A percentile compares a stretch with the other conserved stretches of the same genome.
Conservation (phyloP, 2,329 filamentous ascomycete genomes). For the Alternaria rosae region DNA sequence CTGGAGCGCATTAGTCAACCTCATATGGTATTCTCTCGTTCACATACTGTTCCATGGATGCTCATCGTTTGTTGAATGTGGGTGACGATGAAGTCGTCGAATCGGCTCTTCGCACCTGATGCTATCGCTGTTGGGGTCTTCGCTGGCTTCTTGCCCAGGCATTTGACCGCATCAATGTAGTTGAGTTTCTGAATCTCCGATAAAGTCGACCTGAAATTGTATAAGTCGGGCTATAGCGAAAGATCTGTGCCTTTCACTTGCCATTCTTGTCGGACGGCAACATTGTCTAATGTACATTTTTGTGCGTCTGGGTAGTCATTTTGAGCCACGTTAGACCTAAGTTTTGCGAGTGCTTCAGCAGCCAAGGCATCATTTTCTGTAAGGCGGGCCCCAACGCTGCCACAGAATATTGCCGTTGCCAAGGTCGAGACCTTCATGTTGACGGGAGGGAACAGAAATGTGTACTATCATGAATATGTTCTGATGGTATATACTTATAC, state of each 20-base stretch:
- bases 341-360: neutral
- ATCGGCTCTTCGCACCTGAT: conserved; percentile 33
- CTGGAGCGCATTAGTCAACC: neutral
- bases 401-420: neutral
- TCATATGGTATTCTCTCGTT: neutral
- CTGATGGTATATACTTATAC: neutral
- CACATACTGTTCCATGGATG: conserved; percentile 23
- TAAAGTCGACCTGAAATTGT: neutral
- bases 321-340: neutral
- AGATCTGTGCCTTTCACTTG: neutral
- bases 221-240: neutral
- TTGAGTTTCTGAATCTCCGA: neutral
- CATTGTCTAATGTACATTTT: neutral
- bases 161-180: conserved; percentile 31
- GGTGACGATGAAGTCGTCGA: conserved; percentile 37
- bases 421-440: neutral
- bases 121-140: conserved; percentile 16
- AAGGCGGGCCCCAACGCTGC: neutral
- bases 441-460: neutral
- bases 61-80: conserved; percentile 29
- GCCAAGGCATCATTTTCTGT: neutral
- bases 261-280: neutral
- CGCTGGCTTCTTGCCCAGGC: conserved; percentile 21
- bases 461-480: neutral
- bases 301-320: neutral